Evolutionary conservation across 2,329 filamentous ascomycete genomes (phyloP), one percentile per base, ranked within the genome.

Genomic region (Dactylellina leptospora): DNA sequence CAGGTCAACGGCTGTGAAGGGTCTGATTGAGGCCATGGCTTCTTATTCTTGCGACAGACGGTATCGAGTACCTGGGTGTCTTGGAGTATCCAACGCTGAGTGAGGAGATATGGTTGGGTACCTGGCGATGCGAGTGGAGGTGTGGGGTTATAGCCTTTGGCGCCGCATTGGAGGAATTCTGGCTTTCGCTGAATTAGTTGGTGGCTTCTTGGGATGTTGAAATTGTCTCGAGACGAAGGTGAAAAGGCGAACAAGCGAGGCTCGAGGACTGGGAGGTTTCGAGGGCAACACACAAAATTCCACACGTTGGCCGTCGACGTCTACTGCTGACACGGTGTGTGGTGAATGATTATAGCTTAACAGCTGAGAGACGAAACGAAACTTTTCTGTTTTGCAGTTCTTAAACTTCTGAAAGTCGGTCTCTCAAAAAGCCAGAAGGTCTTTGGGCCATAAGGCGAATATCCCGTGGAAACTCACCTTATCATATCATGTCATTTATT

Each of bases 1-100:
- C 74, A 97, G 85, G 80, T 99, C 95, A 76, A 86, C 85, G 1
- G 92, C 89, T 73, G 86, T 86, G 83, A 97, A 96, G 76, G 90
- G 88, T 56, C 93, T 89, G 78, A 97, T 90, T 60, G 90, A 90
- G 61, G 90, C 89, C 92, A 96, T 96, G n/a, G 9, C 18, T 45
- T 18, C 45, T 53, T 40, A 27, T 16, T 18, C 1, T 25, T 23
- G 1, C 16, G 36, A 23, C 4, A 11, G 11, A 28, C n/a, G 11
- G 2, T 25, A 20, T 10, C 45, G 3, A n/a, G 40, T 13, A 22
- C 13, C 9, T 16, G 38, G 13, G 25, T 30, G 11, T 11, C 16
- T 40, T 4, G 40, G 1, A 45, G 16, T 11, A 11, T 48, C 10
- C 20, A 48, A 48, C 45, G 4, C 22, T n/a, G 13, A 3, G 18